Evolutionary conservation across 441 rosid species (phyloP).

Genomic region (Arabidopsis hybrid): DNA sequence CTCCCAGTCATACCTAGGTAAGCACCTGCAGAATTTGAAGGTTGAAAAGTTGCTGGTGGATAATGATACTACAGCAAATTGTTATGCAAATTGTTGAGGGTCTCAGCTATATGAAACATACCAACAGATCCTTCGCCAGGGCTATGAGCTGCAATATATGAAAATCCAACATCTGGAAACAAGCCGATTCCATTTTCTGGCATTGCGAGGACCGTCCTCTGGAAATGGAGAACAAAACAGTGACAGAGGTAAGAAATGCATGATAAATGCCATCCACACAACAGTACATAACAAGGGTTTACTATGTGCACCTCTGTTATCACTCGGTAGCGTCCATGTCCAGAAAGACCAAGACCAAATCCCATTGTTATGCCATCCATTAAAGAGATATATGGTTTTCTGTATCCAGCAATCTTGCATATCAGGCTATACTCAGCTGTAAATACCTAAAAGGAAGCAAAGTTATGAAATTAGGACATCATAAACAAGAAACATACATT

Average conservation of each 20-base stretch:
- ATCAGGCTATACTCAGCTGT: slow-evolving; percentile 86
- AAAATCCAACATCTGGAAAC: slow-evolving; percentile 97
- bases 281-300: neutral
- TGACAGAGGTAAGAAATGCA: neutral
- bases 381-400: slow-evolving; percentile 84
- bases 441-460: slow-evolving; percentile 64
- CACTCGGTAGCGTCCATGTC: slow-evolving; percentile 88
- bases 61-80: slow-evolving; percentile 3
- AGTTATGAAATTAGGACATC: slow-evolving; percentile 15
- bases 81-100: neutral
- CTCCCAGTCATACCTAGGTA: slow-evolving; percentile 95
- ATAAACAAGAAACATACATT: slow-evolving; percentile 14
- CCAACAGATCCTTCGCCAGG: slow-evolving; percentile 95
- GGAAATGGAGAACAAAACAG: slow-evolving; percentile 26
- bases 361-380: slow-evolving; percentile 99
- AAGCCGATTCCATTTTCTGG: slow-evolving; percentile 98
- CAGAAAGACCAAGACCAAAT: slow-evolving; percentile 93
- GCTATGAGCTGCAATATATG: slow-evolving; percentile 82
- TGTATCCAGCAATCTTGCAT: slow-evolving; percentile 89
- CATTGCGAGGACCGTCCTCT: slow-evolving; percentile 94
- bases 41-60: neutral
- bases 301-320: slow-evolving; percentile 78
- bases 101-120: slow-evolving; percentile 30
- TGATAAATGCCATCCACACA: neutral
- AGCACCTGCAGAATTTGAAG: slow-evolving; percentile 59